Evolutionary conservation across 2,329 filamentous ascomycete species (phyloP).

Genomic region (Diplodia corticola): DNA sequence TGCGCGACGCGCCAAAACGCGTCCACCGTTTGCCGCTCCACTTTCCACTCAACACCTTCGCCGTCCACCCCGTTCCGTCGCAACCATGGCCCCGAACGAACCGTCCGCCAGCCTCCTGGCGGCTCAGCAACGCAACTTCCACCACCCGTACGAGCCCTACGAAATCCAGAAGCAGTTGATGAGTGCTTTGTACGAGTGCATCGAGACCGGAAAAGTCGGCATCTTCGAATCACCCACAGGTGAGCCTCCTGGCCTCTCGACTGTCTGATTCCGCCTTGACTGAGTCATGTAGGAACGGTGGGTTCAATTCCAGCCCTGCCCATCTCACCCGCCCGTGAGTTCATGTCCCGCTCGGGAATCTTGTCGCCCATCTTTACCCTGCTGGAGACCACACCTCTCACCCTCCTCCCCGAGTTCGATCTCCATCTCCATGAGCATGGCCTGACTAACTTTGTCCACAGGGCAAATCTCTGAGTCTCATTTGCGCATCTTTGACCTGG

Average conservation of each 20-base stretch:
- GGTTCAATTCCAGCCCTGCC: constrained; percentile 23
- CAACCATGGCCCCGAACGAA: not conserved
- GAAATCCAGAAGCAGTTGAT: constrained; percentile 87
- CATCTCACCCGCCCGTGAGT: not conserved
- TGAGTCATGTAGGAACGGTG: constrained; percentile 44
- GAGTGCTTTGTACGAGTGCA: constrained; percentile 74
- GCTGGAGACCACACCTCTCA: not conserved
- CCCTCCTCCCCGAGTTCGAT: not conserved
- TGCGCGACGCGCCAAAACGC: constrained; percentile 7
- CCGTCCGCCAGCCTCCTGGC: not conserved
- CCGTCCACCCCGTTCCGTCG: not conserved
- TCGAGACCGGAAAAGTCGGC: constrained; percentile 77
- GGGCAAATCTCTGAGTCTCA: constrained; percentile 89
- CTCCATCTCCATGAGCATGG: too few species aligned
- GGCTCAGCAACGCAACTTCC: constrained; percentile 60
- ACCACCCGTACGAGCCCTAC: constrained; percentile 87
- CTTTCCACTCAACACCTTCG: not conserved
- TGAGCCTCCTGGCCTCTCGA: constrained; percentile 41
- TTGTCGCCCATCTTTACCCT: too few species aligned
- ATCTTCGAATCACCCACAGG: constrained; percentile 95
- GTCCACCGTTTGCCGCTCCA: not conserved
- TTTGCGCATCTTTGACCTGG: constrained; percentile 88
- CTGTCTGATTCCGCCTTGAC: not conserved
- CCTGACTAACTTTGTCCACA: constrained; percentile 32
- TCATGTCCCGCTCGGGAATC: not conserved